These are phyloP conservation scores for Aspergillus sp. DNA, from an alignment of 2,329 filamentous ascomycete species.

Conservation along the genomic window DNA sequence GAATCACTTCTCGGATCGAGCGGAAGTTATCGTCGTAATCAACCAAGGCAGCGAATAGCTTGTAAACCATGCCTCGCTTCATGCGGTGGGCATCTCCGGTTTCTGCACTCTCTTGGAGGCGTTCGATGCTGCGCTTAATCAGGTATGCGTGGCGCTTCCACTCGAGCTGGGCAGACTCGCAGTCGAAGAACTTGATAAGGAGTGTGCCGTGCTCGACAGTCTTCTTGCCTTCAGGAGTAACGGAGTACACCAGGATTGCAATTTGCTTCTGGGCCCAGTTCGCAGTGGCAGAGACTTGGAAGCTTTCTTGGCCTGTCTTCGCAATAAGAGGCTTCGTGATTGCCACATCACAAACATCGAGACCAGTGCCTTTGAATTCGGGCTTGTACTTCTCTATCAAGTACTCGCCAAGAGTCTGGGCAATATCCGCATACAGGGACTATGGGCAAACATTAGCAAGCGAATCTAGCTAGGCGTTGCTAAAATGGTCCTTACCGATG, in stretches of 20 bases:
- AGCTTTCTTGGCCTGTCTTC: conserved; percentile 30
- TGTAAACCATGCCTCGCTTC: conserved; percentile 69
- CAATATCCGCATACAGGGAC: conserved; percentile 33
- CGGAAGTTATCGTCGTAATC: conserved; percentile 50
- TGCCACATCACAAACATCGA: conserved; percentile 28
- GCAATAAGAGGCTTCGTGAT: conserved; percentile 50
- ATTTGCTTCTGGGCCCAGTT: conserved; percentile 28
- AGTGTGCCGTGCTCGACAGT: conserved; percentile 30
- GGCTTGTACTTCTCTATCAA: conserved; percentile 28
- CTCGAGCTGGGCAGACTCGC: conserved; percentile 15
- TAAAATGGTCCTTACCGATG: conserved; percentile 19
- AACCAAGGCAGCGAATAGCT: conserved; percentile 55
- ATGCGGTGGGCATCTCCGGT: conserved; percentile 63
- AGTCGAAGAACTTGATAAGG: conserved; percentile 26
- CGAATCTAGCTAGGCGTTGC: background rate
- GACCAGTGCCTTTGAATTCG: conserved; percentile 20
- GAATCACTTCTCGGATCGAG: conserved; percentile 51
- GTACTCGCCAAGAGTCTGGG: conserved; percentile 28
- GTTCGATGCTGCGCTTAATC: conserved; percentile 55
- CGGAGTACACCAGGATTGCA: conserved; percentile 28
- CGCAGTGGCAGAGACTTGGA: conserved; percentile 29
- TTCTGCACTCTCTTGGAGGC: conserved; percentile 52
- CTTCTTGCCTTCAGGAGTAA: conserved; percentile 31
- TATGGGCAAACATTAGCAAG: conserved; percentile 6
- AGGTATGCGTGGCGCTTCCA: conserved; percentile 55